Evolutionary conservation across 208 protist species (phyloP).

Genomic region (Crithidia fasciculata): DNA sequence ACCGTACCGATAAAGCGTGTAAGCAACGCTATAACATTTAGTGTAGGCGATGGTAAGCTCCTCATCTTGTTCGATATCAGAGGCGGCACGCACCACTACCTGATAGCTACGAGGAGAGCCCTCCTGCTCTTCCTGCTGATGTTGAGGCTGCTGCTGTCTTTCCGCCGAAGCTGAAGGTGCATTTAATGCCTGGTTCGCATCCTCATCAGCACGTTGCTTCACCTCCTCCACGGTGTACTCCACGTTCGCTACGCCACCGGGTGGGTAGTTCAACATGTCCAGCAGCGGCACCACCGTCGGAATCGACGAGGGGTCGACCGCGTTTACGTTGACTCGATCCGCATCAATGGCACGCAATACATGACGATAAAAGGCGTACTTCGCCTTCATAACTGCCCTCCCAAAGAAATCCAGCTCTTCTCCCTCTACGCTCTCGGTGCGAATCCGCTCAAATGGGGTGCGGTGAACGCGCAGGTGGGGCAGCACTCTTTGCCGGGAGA

Average conservation of each 20-base stretch:
- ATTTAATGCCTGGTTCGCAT: background rate
- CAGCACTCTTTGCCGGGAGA: slow-evolving; percentile 60
- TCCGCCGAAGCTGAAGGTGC: background rate
- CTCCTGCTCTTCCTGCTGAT: background rate
- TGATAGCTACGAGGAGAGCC: slow-evolving; percentile 7
- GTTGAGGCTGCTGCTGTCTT: background rate
- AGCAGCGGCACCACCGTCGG: slow-evolving; percentile 60
- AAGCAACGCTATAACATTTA: slow-evolving; percentile 69
- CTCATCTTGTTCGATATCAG: slow-evolving; percentile 49
- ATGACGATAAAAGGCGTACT: slow-evolving; percentile 36
- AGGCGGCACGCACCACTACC: slow-evolving; percentile 42
- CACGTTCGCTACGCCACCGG: slow-evolving; percentile 47
- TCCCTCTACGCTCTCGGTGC: slow-evolving; percentile 19
- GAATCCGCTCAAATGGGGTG: slow-evolving; percentile 23
- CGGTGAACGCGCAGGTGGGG: slow-evolving; percentile 30
- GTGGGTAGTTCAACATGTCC: slow-evolving; percentile 60
- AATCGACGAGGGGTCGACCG: slow-evolving; percentile 43
- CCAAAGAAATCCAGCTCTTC: slow-evolving; percentile 41
- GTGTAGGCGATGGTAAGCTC: slow-evolving; percentile 58
- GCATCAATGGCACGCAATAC: slow-evolving; percentile 44
- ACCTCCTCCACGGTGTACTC: slow-evolving; percentile 34
- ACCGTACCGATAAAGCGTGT: slow-evolving; percentile 72
- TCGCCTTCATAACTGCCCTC: slow-evolving; percentile 28
- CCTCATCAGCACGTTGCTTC: background rate
- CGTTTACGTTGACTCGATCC: slow-evolving; percentile 35